Conservation (phyloP, 768 basidiomycete species). For the Xanthoconium stramineum region DNA sequence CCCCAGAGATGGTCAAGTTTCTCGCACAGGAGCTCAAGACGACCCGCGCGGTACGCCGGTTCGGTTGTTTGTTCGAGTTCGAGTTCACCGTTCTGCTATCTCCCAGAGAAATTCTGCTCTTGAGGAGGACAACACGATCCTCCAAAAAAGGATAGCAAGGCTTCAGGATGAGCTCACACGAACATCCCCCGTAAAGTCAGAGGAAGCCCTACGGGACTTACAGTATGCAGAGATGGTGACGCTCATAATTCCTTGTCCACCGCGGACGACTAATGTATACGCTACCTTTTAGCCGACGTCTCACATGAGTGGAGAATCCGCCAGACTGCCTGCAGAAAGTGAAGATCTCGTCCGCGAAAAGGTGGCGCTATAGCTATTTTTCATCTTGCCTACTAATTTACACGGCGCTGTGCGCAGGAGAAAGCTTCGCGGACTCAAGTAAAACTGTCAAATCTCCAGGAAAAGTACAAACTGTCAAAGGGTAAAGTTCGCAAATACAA, state of each 20-base stretch:
- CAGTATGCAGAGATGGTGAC: slow-evolving; percentile 9
- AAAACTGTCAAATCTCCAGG: slow-evolving; percentile 10
- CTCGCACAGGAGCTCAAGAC: slow-evolving; percentile 25
- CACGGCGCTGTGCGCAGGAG: slow-evolving; percentile 7
- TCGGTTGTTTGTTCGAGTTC: background rate
- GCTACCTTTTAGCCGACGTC: slow-evolving; percentile 4
- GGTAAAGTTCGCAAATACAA: slow-evolving; percentile 10
- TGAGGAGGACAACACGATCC: slow-evolving; percentile 16
- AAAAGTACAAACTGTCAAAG: slow-evolving; percentile 24
- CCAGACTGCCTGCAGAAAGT: slow-evolving; percentile 13
- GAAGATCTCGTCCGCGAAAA: slow-evolving; percentile 14
- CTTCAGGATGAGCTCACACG: slow-evolving; percentile 12
- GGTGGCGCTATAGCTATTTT: slow-evolving; percentile 3
- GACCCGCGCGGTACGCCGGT: slow-evolving; percentile 14
- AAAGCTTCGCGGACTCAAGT: slow-evolving; percentile 4
- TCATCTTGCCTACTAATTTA: background rate
- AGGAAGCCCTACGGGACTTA: slow-evolving; percentile 2
- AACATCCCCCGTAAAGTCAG: slow-evolving; percentile 17
- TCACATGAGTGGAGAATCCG: slow-evolving; percentile 9
- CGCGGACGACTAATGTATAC: slow-evolving; percentile 6
- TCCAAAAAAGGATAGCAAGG: slow-evolving; percentile 12
- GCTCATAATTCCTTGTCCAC: background rate
- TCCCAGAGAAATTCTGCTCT: slow-evolving; percentile 15
- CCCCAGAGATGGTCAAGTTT: slow-evolving; percentile 25
- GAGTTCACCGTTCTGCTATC: background rate